A percentile compares a stretch with the other conserved stretches of the same genome.
phyloP scores from a whole-genome alignment of 2,329 filamentous ascomycete species.

The Claviceps fusiformis region DNA sequence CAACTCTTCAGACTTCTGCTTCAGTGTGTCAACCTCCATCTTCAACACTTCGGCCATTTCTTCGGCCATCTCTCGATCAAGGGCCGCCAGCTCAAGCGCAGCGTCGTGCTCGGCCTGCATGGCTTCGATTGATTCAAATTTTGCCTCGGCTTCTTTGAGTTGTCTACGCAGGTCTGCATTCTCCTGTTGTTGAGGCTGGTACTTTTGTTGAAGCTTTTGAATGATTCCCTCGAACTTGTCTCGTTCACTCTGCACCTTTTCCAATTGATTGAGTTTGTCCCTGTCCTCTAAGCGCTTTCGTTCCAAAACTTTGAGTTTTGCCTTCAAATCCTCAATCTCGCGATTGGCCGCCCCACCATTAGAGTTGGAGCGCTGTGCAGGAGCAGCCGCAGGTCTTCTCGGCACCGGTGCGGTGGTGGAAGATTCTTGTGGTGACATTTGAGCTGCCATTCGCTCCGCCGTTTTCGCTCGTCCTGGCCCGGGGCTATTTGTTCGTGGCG shows the following conservation, averaged over 20 bases:
- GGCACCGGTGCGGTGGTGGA: conserved; percentile 18
- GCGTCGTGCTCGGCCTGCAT: conserved; percentile 71
- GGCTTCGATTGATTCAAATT: conserved; percentile 53
- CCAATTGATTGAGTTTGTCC: conserved; percentile 67
- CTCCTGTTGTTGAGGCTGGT: conserved; percentile 73
- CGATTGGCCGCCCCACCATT: conserved; percentile 41
- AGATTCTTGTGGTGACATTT: conserved; percentile 14
- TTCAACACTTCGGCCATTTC: conserved; percentile 76
- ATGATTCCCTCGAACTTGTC: conserved; percentile 76
- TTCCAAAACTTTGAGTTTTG: conserved; percentile 76
- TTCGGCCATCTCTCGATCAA: conserved; percentile 94
- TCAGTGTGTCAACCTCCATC: conserved; percentile 64
- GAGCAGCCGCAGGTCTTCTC: conserved; percentile 16
- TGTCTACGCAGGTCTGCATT: conserved; percentile 61
- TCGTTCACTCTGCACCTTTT: conserved; percentile 61
- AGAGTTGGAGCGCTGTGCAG: conserved; percentile 26
- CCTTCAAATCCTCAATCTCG: conserved; percentile 77
- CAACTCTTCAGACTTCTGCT: conserved; percentile 66
- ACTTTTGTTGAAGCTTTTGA: conserved; percentile 80
- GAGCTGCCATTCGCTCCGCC: conserved; percentile 37
- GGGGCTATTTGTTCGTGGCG: conserved; percentile 37
- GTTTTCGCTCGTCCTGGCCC: conserved; percentile 35
- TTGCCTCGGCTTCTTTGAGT: conserved; percentile 60
- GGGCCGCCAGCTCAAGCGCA: conserved; percentile 68
- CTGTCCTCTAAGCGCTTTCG: conserved; percentile 76